phyloP scores from a whole-genome alignment of 495 filamentous ascomycete genomes.

The Penicillium pancosmium region DNA sequence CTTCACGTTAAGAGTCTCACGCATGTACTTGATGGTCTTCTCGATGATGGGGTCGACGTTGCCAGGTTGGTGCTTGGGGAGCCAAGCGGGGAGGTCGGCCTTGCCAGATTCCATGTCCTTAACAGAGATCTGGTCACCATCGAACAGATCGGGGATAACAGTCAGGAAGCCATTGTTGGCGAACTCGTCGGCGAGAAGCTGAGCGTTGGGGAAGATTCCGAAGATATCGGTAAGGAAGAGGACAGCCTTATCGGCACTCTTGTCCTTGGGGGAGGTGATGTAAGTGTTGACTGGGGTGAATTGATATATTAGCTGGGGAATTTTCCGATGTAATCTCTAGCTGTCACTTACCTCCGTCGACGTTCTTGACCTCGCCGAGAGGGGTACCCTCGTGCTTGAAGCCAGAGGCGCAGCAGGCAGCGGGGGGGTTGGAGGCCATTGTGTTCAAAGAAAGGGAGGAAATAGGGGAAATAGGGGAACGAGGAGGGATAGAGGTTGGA shows the following conservation, averaged over 20 bases:
- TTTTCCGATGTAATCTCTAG: not conserved
- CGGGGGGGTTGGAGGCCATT: constrained; percentile 63
- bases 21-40: constrained; percentile 59
- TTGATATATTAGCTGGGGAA: constrained; percentile 2
- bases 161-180: constrained; percentile 81
- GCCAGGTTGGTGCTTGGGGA: constrained; percentile 55
- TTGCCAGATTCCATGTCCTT: constrained; percentile 57
- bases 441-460: constrained; percentile 9
- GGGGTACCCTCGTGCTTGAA: constrained; percentile 52
- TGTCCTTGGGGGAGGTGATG: constrained; percentile 44
- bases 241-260: constrained; percentile 44
- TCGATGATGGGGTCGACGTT: constrained; percentile 68
- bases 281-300: constrained; percentile 41
- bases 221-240: constrained; percentile 66
- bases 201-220: constrained; percentile 73
- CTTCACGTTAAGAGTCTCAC: constrained; percentile 59
- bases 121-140: constrained; percentile 62
- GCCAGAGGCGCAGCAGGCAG: constrained; percentile 58
- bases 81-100: constrained; percentile 66
- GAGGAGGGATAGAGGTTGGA: not conserved
- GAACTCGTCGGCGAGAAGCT: constrained; percentile 82
- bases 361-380: constrained; percentile 43
- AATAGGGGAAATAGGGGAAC: not conserved
- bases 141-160: constrained; percentile 76
- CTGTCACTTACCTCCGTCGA: constrained; percentile 39